Evolutionary conservation across 768 basidiomycete genomes (phyloP), one percentile per base, ranked within the genome.

Genomic region (Mrakia blollopis): DNA sequence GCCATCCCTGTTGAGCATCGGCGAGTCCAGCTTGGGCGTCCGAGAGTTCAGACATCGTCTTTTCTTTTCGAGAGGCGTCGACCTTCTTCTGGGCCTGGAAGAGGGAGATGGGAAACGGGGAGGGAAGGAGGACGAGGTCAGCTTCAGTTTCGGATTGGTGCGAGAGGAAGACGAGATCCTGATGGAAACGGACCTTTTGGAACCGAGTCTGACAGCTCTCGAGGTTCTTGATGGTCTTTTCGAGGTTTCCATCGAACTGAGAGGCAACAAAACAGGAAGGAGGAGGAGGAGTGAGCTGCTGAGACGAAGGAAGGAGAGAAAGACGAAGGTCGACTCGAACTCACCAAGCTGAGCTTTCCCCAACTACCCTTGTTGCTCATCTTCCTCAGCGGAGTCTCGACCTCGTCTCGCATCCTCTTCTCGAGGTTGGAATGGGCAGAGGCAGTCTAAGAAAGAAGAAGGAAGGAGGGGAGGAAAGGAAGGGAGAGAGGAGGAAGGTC

Each of bases 141-240:
- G 69, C 37, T 32, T 30, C 28, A 30, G 16, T 23, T 13, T 37
- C n/a, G 60, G 11, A 13, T 25, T 11, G 35, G 4, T 16, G 28
- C 14, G 35, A 65, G 62, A 37, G 9, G 7, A 47, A 25, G 63
- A 28, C 14, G 39, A 18, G 47, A 52, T 30, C n/a, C 54, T 23
- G 23, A 50, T 14, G 18, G 47, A 21, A 21, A 50, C 47, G 47
- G 21, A 73, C 73, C 74, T 84, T 84, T 16, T 82, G 80, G 7
- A 82, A 80, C 73, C 83, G 83, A 11, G 79, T 68, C 14, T 82
- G 78, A 28, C 80, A 79, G 65, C 81, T 82, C 30, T 84, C 84
- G 62, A 82, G 82, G 37, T 81, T 79, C 74, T 84, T 84, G 32
- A 84, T 69, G 0, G 80, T 83, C 74, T 81, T 82, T 25, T 83